A percentile compares a stretch with the other conserved stretches of the same genome.
phyloP scores from a whole-genome alignment of 208 protist genomes.

The Acanthamoeba healyi region DNA sequence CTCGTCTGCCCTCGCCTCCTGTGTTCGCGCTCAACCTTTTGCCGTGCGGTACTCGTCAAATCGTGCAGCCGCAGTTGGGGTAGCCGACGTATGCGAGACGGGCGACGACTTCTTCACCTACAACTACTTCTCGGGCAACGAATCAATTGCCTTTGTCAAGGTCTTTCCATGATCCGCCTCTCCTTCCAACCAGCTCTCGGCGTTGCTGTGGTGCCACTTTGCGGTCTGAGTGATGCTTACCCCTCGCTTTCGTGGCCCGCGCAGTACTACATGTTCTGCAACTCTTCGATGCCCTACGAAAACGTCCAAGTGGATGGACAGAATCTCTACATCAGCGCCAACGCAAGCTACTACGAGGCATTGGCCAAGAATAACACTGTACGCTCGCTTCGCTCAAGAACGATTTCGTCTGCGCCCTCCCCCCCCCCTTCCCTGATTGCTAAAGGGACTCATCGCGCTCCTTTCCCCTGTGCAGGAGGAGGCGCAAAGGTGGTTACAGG shows the following conservation, averaged over 20 bases:
- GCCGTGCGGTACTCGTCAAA: neutral
- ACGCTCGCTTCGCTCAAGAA: neutral
- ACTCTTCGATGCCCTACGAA: constrained; percentile 16
- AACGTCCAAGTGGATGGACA: neutral
- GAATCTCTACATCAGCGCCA: neutral
- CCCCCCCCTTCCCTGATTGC: too few relatives aligned
- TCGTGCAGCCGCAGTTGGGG: neutral
- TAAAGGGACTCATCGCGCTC: too few relatives aligned
- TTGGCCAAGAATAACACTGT: constrained; percentile 27
- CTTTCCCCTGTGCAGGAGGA: constrained; percentile 8
- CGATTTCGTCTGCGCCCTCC: too few relatives aligned
- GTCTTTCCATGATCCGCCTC: neutral
- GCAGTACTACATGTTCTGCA: constrained; percentile 59
- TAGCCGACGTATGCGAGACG: constrained; percentile 38
- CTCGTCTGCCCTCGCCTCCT: neutral
- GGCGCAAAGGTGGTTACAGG: neutral
- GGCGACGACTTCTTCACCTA: constrained; percentile 42
- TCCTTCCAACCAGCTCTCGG: neutral
- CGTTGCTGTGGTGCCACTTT: too few relatives aligned
- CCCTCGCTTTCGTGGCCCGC: neutral
- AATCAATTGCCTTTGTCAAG: constrained; percentile 20
- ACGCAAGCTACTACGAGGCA: constrained; percentile 38
- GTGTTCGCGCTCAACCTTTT: too few relatives aligned
- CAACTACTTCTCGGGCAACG: neutral
- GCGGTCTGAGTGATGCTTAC: too few relatives aligned